phyloP scores from a whole-genome alignment of 1,284 basidiomycete species.

The Ustilago vetiveriae region DNA sequence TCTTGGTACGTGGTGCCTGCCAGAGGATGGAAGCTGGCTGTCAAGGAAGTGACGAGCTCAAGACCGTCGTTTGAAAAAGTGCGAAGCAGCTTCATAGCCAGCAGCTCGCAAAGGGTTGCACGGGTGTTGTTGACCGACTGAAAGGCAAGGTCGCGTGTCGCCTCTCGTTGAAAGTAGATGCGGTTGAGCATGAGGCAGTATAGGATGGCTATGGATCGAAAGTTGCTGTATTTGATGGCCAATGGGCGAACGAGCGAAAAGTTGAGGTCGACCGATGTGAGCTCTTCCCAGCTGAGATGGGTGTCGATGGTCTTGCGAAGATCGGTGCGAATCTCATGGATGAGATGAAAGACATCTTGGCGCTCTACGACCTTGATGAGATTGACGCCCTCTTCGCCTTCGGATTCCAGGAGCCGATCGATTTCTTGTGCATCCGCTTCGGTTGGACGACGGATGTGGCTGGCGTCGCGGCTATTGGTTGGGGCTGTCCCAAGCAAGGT shows the following conservation, averaged over 20 bases:
- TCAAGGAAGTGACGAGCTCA: constrained; percentile 79
- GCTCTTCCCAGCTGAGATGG: constrained; percentile 58
- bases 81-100: constrained; percentile 83
- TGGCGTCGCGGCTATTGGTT: constrained; percentile 7
- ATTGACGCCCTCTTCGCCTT: constrained; percentile 49
- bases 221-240: constrained; percentile 56
- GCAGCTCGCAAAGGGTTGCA: constrained; percentile 84
- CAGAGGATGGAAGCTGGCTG: constrained; percentile 86
- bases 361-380: constrained; percentile 46
- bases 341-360: constrained; percentile 52
- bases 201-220: constrained; percentile 72
- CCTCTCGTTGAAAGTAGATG: constrained; percentile 79
- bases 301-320: constrained; percentile 57
- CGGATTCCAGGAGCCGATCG: constrained; percentile 43
- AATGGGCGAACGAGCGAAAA: constrained; percentile 58
- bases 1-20: constrained; percentile 67
- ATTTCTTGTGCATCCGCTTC: constrained; percentile 34
- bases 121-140: constrained; percentile 77
- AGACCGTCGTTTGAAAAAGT: constrained; percentile 68
- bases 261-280: constrained; percentile 59
- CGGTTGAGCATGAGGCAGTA: constrained; percentile 90
- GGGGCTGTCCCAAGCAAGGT: constrained; percentile 4
- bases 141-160: constrained; percentile 68
- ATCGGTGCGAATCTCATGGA: constrained; percentile 51
- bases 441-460: constrained; percentile 16